phyloP scores from a whole-genome alignment of 2,329 filamentous ascomycete species.

The Sclerotiophoma versabilis region DNA sequence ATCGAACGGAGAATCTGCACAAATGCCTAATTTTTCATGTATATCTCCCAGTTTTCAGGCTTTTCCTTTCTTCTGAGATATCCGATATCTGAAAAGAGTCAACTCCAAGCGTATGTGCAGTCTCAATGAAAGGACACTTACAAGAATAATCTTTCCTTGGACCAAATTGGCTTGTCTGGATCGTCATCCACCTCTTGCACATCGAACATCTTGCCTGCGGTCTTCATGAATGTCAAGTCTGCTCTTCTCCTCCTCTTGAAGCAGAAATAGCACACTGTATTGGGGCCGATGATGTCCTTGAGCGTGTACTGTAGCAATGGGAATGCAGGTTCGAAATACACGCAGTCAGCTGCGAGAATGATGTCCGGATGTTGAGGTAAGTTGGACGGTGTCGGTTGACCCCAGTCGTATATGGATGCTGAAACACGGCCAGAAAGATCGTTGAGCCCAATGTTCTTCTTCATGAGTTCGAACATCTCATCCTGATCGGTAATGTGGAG shows the following conservation, averaged over 20 bases:
- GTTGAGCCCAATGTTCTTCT: constrained; percentile 87
- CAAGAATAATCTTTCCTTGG: constrained; percentile 59
- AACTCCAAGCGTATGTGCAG: neutral
- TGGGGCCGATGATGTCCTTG: constrained; percentile 70
- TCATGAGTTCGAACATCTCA: constrained; percentile 85
- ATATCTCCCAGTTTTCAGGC: neutral
- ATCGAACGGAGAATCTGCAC: no score
- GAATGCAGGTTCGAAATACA: constrained; percentile 96
- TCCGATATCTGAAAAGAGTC: constrained; percentile 27
- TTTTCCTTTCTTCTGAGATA: constrained; percentile 26
- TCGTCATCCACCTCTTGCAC: constrained; percentile 59
- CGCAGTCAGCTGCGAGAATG: constrained; percentile 93
- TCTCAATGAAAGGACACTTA: constrained; percentile 36
- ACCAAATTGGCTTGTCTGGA: constrained; percentile 54
- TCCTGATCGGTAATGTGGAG: constrained; percentile 86
- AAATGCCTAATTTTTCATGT: neutral
- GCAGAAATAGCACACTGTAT: constrained; percentile 81
- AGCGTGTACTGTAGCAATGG: constrained; percentile 84
- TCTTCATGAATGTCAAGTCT: constrained; percentile 62
- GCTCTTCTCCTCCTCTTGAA: constrained; percentile 90
- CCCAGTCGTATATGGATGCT: constrained; percentile 82
- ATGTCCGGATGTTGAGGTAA: constrained; percentile 71
- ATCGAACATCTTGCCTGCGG: constrained; percentile 56
- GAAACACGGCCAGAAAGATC: constrained; percentile 67
- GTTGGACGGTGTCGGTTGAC: constrained; percentile 49